These are phyloP conservation scores for Cydonia oblonga DNA, from an alignment of 331 rosid genomes.

Conservation along the genomic window DNA sequence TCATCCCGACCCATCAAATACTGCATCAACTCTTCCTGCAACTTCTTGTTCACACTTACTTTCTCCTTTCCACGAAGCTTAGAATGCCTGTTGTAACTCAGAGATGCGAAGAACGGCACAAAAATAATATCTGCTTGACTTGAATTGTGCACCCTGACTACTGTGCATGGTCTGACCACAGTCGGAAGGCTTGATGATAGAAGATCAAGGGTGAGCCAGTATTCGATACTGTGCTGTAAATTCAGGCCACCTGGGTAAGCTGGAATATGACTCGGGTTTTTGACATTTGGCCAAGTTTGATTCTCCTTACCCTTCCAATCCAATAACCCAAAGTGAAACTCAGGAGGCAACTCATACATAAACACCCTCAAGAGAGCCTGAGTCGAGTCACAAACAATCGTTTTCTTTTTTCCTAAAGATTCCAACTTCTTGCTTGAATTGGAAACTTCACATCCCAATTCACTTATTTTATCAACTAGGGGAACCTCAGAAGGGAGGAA, in stretches of 20 bases:
- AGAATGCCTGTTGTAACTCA: constrained; percentile 84
- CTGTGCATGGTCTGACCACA: constrained; percentile 36
- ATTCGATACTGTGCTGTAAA: constrained; percentile 80
- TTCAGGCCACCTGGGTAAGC: constrained; percentile 84
- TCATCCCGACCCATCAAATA: constrained; percentile 43
- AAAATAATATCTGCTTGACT: constrained; percentile 78
- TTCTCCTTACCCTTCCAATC: constrained; percentile 71
- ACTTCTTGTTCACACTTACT: constrained; percentile 46
- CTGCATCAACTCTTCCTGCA: constrained; percentile 63
- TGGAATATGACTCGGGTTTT: constrained; percentile 36
- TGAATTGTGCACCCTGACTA: constrained; percentile 64
- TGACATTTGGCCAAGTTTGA: constrained; percentile 69
- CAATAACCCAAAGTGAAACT: constrained; percentile 80
- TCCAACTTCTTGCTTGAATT: constrained; percentile 16
- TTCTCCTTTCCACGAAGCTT: constrained; percentile 52
- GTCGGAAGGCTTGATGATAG: constrained; percentile 34
- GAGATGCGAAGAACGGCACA: constrained; percentile 84
- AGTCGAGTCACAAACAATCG: constrained; percentile 25
- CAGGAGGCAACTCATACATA: constrained; percentile 89
- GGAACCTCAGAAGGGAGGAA: constrained; percentile 14
- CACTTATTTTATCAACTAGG: constrained; percentile 14
- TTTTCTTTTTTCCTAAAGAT: constrained; percentile 17
- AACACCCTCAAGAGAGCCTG: constrained; percentile 52
- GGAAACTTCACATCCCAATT: constrained; percentile 23
- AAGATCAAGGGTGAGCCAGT: constrained; percentile 97